Conservation (phyloP, 768 basidiomycete species). For the Ramaria sp. region DNA sequence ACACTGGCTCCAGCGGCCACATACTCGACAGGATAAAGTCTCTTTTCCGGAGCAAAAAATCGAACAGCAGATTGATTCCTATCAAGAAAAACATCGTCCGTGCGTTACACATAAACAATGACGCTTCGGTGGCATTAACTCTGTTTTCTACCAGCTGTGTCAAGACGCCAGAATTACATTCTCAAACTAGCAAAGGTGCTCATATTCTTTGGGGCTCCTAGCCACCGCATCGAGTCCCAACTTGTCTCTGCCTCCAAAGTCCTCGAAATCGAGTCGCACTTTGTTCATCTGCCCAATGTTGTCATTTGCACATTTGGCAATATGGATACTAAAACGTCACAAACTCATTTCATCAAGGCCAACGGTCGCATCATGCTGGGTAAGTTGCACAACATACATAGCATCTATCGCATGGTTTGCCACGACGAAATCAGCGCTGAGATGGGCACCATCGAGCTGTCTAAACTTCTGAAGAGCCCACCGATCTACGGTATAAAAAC, state of each 20-base stretch:
- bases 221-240: slow-evolving; percentile 87
- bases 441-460: slow-evolving; percentile 61
- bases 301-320: slow-evolving; percentile 79
- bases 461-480: slow-evolving; percentile 46
- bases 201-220: slow-evolving; percentile 89
- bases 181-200: slow-evolving; percentile 80
- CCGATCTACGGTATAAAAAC: slow-evolving; percentile 58
- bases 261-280: slow-evolving; percentile 69
- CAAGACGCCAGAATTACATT: slow-evolving; percentile 54
- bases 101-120: neutral
- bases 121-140: neutral
- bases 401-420: slow-evolving; percentile 76
- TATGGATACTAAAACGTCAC: slow-evolving; percentile 63
- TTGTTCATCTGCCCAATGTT: slow-evolving; percentile 73
- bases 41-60: neutral
- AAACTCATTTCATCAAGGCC: slow-evolving; percentile 82
- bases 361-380: slow-evolving; percentile 73
- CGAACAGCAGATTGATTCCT: neutral
- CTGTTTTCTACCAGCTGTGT: slow-evolving; percentile 11
- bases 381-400: slow-evolving; percentile 70
- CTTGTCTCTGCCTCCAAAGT: slow-evolving; percentile 69
- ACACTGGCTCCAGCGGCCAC: neutral
- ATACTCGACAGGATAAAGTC: neutral
- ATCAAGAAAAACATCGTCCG: neutral
- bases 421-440: slow-evolving; percentile 71